Evolutionary conservation across 768 basidiomycete genomes (phyloP), one percentile per base, ranked within the genome.

Genomic region (Phanerochaete sordida): DNA sequence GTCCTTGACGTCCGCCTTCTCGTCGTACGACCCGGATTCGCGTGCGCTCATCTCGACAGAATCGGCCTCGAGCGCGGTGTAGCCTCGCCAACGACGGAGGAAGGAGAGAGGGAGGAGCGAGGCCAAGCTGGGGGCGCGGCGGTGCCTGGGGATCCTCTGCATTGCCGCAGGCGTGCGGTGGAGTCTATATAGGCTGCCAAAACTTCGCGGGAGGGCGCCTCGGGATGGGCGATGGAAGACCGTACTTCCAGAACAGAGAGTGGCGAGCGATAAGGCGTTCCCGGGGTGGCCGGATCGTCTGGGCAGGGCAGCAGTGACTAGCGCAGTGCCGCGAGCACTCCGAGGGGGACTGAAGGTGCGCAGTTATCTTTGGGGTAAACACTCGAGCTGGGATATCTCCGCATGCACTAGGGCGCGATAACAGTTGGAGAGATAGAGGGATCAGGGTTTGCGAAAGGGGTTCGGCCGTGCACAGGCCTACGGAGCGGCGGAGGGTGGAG

Each of bases 1-100:
- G 31, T 33, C 23, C 63, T 73, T 77, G 65, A 75, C 69, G 60
- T 71, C 66, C 28, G 52, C 19, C 57, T 61, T 64, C 56, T 63
- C 62, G 58, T 60, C 60, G 59, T 66, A 60, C 33, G 51, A 52
- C 1, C 31, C 51, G 30, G 67, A 68, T 2, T 50, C 65, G 51
- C 61, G 58, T 12, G 62, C 23, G 51, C 62, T 66, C 66, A 67
- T 69, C 30, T 57, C 56, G 12, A 13, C 21, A 13, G 31, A 12
- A 6, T 31, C 33, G 15, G 28, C 9, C 51, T 33, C 30, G 3
- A 52, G 51, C 31, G 28, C 13, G 13, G 51, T 21, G 51, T 52
- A 52, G 11, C 51, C 51, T 19, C 26, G 24, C 19, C 51, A 35
- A 31, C 30, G 28, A 11, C 31, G 27, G 48, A 16, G n/a, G 5